Base-by-base conservation (phyloP, 2,329 filamentous ascomycete genomes). In the Botrytis porri region DNA sequence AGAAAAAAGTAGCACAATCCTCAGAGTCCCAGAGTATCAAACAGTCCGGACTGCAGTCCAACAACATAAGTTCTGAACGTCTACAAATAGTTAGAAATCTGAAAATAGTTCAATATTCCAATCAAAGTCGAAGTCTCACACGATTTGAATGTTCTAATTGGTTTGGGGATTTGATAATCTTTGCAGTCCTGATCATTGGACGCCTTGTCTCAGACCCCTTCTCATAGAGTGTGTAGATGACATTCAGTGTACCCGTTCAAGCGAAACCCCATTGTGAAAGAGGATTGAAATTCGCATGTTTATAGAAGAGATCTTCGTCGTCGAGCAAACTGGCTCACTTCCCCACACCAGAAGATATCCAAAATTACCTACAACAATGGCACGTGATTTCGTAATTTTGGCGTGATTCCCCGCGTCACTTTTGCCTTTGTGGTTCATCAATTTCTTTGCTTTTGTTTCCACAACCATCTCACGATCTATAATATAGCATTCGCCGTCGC, bases 321-420 rank as follows among this genome's bases (percentile, higher is more conserved):
- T 63, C 18, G 12, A 41, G 37, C 37, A 62, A 22, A 37, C 16
- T 14, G 25, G 25, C 37, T 39, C 60, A 16, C 25, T 59, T 37
- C 37, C 35, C 35, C 60, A 39, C 57, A 22, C 60, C 2, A 12
- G 14, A 35, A 18, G 29, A 22, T n/a, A 51, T 65, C 29, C 10
- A 65, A 51, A 37, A 18, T 48, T 54, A 29, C 41, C 62, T 16
- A 29, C 14, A 54, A 18, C 51, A 37, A n/a, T 3, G 12, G n/a
- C 64, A 66, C 64, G 64, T 66, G 48, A 6, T 69, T 57, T 41
- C 35, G 48, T 41, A 51, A 29, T 54, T 69, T 41, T 57, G n/a
- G 48, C 65, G 65, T n/a, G 65, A 41, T 43, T 67, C 48, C 48
- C 48, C 65, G 48, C 65, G 65, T 69, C 37, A 57, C 64, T 67